A percentile compares a stretch with the other conserved stretches of the same genome.
Evolutionary conservation across 2,329 filamentous ascomycete species (phyloP).

Genomic region (Westerdykella sp.): DNA sequence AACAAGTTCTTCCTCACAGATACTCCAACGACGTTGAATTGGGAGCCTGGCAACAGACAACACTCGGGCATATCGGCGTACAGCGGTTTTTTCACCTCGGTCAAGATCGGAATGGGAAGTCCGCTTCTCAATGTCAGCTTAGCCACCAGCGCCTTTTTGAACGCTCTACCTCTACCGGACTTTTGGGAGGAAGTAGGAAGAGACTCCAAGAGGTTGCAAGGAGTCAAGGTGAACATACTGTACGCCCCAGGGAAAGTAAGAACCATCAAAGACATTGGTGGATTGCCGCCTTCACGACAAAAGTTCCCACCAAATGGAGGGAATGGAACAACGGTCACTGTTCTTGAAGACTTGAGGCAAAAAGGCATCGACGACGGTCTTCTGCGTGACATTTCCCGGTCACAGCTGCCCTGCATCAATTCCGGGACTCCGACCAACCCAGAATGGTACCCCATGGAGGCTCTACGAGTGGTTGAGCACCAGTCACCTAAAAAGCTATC

Average conservation of each 20-base stretch:
- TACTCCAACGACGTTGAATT: background rate
- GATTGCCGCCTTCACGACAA: background rate
- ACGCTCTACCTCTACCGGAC: background rate
- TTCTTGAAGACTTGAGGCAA: background rate
- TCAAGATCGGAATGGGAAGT: background rate
- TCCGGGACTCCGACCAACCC: background rate
- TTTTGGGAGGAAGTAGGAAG: background rate
- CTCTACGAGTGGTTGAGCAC: background rate
- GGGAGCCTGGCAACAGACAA: too few relatives aligned
- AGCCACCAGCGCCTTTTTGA: background rate
- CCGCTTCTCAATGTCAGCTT: background rate
- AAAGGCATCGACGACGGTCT: background rate
- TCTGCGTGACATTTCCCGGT: background rate
- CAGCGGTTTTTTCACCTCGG: background rate
- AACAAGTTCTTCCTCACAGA: background rate
- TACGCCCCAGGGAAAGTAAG: background rate
- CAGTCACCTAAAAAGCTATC: background rate
- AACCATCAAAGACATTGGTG: background rate
- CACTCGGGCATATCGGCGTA: background rate
- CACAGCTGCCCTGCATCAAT: background rate
- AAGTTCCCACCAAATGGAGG: background rate
- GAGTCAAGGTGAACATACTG: background rate
- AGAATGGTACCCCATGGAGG: background rate
- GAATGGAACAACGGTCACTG: background rate
- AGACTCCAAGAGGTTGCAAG: background rate